A percentile compares a stretch with the other conserved stretches of the same genome.
Conservation (phyloP, 2,329 filamentous ascomycete species). For the Fusarium sp. region DNA sequence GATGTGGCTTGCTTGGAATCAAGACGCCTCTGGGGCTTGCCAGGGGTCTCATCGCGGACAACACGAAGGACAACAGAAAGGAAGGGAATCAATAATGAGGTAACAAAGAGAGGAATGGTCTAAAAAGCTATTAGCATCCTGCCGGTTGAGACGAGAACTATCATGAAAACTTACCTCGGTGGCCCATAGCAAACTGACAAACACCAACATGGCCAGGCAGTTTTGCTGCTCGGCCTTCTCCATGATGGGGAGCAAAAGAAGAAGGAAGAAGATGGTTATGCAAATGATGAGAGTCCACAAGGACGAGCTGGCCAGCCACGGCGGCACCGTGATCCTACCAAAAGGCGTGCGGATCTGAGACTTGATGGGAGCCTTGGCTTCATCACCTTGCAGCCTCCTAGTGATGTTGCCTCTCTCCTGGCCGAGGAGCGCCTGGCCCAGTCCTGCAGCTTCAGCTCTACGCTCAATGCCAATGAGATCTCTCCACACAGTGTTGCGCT, state of each 20-base stretch:
- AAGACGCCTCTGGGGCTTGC: conserved; percentile 73
- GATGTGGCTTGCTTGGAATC: conserved; percentile 83
- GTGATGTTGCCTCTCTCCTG: conserved; percentile 75
- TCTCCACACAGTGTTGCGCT: conserved; percentile 97
- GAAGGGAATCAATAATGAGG: conserved; percentile 92
- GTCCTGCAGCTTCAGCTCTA: conserved; percentile 91
- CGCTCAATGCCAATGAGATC: conserved; percentile 99
- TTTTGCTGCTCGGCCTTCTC: conserved; percentile 92
- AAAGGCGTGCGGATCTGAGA: conserved; percentile 84
- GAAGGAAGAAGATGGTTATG: conserved; percentile 76
- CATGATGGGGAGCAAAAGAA: conserved; percentile 86
- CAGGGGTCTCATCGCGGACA: conserved; percentile 76
- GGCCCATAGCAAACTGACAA: conserved; percentile 95
- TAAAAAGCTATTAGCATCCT: conserved; percentile 49
- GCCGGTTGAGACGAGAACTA: background rate
- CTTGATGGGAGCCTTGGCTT: conserved; percentile 68
- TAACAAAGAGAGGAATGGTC: conserved; percentile 97
- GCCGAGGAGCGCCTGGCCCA: conserved; percentile 87
- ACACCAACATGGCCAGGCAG: conserved; percentile 91
- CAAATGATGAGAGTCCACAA: conserved; percentile 81
- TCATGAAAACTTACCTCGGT: conserved; percentile 76
- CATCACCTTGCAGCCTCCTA: conserved; percentile 86
- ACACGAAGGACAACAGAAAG: conserved; percentile 88
- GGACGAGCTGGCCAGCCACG: conserved; percentile 85
- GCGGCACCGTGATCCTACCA: conserved; percentile 79